Conservation (phyloP, 1,284 basidiomycete species). For the Peniophora sp. region DNA sequence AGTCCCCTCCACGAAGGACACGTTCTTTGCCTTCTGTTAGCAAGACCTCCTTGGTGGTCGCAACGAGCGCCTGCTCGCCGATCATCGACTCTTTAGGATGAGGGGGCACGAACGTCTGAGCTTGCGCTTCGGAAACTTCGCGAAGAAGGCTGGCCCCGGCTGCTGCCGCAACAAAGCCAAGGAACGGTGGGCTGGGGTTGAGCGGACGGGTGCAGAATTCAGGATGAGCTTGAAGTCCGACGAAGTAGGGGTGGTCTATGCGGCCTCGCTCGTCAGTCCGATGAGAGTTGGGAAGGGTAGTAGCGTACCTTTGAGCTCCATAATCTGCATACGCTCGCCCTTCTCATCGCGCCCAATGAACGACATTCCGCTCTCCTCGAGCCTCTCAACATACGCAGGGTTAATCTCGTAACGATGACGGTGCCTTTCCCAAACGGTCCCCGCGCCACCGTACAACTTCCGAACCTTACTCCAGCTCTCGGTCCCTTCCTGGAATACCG, state of each 20-base stretch:
- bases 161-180: constrained; percentile 90
- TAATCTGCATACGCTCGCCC: constrained; percentile 95
- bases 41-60: constrained; percentile 5
- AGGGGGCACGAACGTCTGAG: constrained; percentile 38
- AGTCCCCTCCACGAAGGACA: constrained; percentile 4
- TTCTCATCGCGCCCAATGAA: constrained; percentile 94
- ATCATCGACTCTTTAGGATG: constrained; percentile 46
- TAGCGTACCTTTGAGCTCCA: constrained; percentile 73
- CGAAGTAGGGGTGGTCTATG: constrained; percentile 89
- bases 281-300: not conserved
- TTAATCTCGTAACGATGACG: constrained; percentile 98
- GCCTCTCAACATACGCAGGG: constrained; percentile 73
- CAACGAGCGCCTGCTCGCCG: constrained; percentile 29
- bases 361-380: constrained; percentile 68
- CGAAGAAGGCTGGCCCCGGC: constrained; percentile 56
- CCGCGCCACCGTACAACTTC: constrained; percentile 79
- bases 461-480: constrained; percentile 62
- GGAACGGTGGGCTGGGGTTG: constrained; percentile 96
- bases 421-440: constrained; percentile 93
- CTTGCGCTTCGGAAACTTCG: constrained; percentile 71
- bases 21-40: constrained; percentile 8
- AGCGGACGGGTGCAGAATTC: constrained; percentile 99
- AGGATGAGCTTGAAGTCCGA: constrained; percentile 94
- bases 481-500: constrained; percentile 68
- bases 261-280: not conserved